A percentile compares a stretch with the other conserved stretches of the same genome.
Conservation (phyloP, 2,329 filamentous ascomycete species). For the Botrytis pseudocinerea region DNA sequence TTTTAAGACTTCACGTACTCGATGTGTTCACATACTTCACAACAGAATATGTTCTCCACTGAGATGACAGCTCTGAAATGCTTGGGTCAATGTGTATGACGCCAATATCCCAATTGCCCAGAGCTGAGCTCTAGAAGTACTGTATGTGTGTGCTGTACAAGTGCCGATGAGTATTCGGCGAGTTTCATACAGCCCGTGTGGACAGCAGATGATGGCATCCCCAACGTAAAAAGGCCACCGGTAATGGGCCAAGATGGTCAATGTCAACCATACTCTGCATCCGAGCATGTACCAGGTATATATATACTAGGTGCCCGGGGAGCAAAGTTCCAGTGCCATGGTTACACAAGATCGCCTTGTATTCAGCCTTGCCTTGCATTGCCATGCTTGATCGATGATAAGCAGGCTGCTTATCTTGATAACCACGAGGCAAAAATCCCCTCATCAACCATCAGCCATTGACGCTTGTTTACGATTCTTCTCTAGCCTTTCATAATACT, state of each 20-base stretch:
- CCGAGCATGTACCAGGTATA: neutral
- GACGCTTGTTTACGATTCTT: neutral
- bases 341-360: constrained; percentile 12
- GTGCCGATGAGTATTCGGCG: neutral
- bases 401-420: neutral
- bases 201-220: constrained; percentile 7
- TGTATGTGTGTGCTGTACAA: constrained; percentile 9
- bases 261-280: neutral
- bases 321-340: neutral
- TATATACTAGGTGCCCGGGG: neutral
- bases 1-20: constrained; percentile 3
- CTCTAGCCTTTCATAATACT: neutral
- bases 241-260: neutral
- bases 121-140: neutral
- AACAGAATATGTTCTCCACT: neutral
- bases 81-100: neutral
- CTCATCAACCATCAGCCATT: constrained; percentile 1
- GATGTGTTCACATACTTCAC: neutral
- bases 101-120: neutral
- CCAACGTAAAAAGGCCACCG: neutral
- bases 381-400: constrained; percentile 1
- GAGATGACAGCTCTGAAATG: neutral
- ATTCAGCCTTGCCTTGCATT: constrained; percentile 11
- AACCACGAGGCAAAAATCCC: neutral
- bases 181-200: neutral